Conservation (phyloP, 139 green algal genomes). For the Chlorella sp. region DNA sequence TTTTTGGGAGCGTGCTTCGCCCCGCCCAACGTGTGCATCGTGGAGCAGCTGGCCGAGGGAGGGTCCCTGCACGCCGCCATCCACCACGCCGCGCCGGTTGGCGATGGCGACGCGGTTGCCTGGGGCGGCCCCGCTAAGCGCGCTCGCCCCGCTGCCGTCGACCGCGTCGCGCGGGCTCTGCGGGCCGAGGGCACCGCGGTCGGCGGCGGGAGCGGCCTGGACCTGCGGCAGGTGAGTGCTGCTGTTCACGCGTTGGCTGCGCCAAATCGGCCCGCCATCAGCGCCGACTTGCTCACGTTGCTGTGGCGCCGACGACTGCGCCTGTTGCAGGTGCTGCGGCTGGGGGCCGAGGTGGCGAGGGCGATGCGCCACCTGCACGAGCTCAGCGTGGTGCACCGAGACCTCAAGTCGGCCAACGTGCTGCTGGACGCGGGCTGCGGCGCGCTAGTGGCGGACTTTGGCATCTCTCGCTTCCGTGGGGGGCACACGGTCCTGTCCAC, state of each 20-base stretch:
- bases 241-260: no score
- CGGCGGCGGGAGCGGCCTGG: no score
- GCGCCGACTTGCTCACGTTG: no score
- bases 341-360: constrained; percentile 52
- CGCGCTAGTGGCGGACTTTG: constrained; percentile 54
- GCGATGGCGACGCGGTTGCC: no score
- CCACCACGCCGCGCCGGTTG: no score
- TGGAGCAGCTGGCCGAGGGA: constrained; percentile 61
- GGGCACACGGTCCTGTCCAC: constrained; percentile 53
- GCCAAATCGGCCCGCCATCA: no score
- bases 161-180: no score
- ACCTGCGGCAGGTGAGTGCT: no score
- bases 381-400: constrained; percentile 42
- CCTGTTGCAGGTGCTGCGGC: constrained; percentile 30
- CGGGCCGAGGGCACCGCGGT: no score
- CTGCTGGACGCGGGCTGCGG: constrained; percentile 47
- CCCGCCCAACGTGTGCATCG: constrained; percentile 65
- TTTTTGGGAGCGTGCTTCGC: constrained; percentile 47
- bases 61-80: constrained; percentile 4
- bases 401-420: constrained; percentile 47
- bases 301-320: neutral
- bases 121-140: neutral
- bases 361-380: constrained; percentile 76
- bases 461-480: constrained; percentile 26
- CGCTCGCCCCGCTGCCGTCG: neutral